Base-by-base conservation (phyloP, 805 yeast genomes). In the Wickerhamomyces rabaulensis region DNA sequence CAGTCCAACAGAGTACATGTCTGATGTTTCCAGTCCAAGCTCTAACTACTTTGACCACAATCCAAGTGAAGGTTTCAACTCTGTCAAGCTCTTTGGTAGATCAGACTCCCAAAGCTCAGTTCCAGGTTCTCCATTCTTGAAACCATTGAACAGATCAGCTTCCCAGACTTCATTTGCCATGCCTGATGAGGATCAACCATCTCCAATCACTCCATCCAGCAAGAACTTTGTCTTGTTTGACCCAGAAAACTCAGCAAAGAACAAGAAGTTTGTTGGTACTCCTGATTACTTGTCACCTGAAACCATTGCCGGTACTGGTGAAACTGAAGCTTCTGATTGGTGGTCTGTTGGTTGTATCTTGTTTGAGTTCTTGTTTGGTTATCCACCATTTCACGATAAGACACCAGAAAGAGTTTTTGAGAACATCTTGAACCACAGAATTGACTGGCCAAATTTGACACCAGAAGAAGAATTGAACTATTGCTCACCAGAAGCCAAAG, bases 201-300 rank as follows among this genome's bases (percentile, higher is more conserved):
- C 52, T n/a, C 36, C 49, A 29, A 13, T 41, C 3, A 13, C 51
- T 2, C 25, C 49, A 10, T 40, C 56, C 27, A 38, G 26, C 37
- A 58, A 53, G 41, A 72, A 73, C 47, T 75, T 76, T 50, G 89
- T 90, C 0, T 71, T 91, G 39, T 88, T 82, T 61, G 90, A 90
- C 62, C 95, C 96, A 1, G 75, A 75, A 21, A 76, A 75, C 47
- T 63, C 73, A 3, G 73, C 75, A 1, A 79, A 76, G 44, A 69
- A 74, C 22, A 78, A 81, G 55, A 78, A 76, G 51, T 91, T 92
- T 57, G 96, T 90, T 27, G 99, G 99, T 0, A 94, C 99, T 0
- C 99, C 99, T 0, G 99, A 94, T 63, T 94, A 94, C 64, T 75
- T 95, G 36, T 95, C 99, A 0, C 99, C 99, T 0, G 99, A 94